Percentiles rank a stretch among this genome's conserved stretches.
Conservation (phyloP, 805 yeast species). For the Spencermartinsiella europaea region DNA sequence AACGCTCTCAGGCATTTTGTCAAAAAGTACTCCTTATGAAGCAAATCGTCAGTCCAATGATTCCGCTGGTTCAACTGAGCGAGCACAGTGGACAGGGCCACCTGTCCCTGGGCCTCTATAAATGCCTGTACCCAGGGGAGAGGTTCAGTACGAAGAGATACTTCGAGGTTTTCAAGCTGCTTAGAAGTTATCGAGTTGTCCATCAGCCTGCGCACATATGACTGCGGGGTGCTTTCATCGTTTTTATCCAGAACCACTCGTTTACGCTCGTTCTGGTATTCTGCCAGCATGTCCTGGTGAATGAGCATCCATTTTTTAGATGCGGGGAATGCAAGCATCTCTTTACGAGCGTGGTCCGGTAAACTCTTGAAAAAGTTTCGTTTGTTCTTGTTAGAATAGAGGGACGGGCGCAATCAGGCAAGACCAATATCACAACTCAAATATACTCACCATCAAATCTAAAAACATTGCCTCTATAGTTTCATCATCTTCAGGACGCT, state of each 20-base stretch:
- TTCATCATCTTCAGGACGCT: slow-evolving; percentile 59
- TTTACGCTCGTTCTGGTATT: slow-evolving; percentile 51
- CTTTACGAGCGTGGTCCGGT: slow-evolving; percentile 68
- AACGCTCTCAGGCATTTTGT: slow-evolving; percentile 72
- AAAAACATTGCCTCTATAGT: slow-evolving; percentile 71
- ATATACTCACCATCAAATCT: slow-evolving; percentile 57
- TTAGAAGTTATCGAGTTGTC: slow-evolving; percentile 61
- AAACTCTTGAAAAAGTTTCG: slow-evolving; percentile 63
- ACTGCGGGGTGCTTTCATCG: slow-evolving; percentile 53
- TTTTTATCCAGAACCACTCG: slow-evolving; percentile 18
- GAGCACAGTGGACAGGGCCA: slow-evolving; percentile 64
- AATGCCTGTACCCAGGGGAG: slow-evolving; percentile 76
- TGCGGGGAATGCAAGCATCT: slow-evolving; percentile 66
- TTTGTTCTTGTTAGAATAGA: slow-evolving; percentile 21
- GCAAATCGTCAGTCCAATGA: slow-evolving; percentile 36
- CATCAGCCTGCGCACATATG: slow-evolving; percentile 68
- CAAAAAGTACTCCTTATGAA: slow-evolving; percentile 71
- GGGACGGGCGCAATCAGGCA: slow-evolving; percentile 1
- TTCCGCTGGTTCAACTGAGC: slow-evolving; percentile 43
- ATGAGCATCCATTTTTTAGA: slow-evolving; percentile 90
- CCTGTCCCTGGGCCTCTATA: slow-evolving; percentile 74
- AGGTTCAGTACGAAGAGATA: slow-evolving; percentile 86
- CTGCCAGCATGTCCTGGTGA: slow-evolving; percentile 78
- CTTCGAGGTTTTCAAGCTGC: slow-evolving; percentile 81
- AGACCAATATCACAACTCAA: not conserved